These are phyloP conservation scores for Sporothrix inflata DNA, from an alignment of 2,329 filamentous ascomycete genomes.

Conservation along the genomic window DNA sequence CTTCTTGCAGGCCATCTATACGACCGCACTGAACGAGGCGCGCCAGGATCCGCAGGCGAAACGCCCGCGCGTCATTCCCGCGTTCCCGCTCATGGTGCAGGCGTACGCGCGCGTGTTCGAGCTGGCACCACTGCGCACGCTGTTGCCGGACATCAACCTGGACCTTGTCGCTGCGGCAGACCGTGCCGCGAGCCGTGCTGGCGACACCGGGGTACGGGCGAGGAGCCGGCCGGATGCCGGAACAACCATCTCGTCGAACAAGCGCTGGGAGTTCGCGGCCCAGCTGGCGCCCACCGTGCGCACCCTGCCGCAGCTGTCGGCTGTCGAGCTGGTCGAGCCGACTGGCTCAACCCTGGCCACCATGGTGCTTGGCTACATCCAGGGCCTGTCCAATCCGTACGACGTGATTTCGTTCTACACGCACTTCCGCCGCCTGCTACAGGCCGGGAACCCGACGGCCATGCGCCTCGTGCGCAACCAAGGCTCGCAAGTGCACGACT, in stretches of 20 bases:
- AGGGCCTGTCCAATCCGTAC: slow-evolving; percentile 45
- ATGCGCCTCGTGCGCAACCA: slow-evolving; percentile 45
- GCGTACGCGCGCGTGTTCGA: slow-evolving; percentile 55
- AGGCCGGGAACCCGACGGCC: slow-evolving; percentile 43
- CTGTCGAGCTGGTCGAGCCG: slow-evolving; percentile 41
- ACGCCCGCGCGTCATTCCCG: slow-evolving; percentile 43
- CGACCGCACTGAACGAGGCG: slow-evolving; percentile 48
- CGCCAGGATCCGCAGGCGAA: slow-evolving; percentile 35
- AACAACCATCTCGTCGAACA: background rate
- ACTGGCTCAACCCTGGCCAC: slow-evolving; percentile 47
- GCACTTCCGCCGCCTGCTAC: slow-evolving; percentile 51
- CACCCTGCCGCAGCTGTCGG: slow-evolving; percentile 32
- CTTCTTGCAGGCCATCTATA: slow-evolving; percentile 56
- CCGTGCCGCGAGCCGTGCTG: background rate
- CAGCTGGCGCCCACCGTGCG: slow-evolving; percentile 32
- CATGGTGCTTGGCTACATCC: slow-evolving; percentile 54
- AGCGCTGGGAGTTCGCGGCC: slow-evolving; percentile 32
- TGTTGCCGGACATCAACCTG: slow-evolving; percentile 36
- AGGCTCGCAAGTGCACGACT: slow-evolving; percentile 53
- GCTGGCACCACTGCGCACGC: slow-evolving; percentile 49
- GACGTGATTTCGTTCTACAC: slow-evolving; percentile 52
- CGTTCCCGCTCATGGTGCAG: slow-evolving; percentile 54
- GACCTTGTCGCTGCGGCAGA: background rate
- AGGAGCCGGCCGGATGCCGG: background rate
- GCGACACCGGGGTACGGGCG: background rate